Evolutionary conservation across 768 basidiomycete species (phyloP), one percentile per base, ranked within the genome.

Genomic region (Naganishia vishniacii): DNA sequence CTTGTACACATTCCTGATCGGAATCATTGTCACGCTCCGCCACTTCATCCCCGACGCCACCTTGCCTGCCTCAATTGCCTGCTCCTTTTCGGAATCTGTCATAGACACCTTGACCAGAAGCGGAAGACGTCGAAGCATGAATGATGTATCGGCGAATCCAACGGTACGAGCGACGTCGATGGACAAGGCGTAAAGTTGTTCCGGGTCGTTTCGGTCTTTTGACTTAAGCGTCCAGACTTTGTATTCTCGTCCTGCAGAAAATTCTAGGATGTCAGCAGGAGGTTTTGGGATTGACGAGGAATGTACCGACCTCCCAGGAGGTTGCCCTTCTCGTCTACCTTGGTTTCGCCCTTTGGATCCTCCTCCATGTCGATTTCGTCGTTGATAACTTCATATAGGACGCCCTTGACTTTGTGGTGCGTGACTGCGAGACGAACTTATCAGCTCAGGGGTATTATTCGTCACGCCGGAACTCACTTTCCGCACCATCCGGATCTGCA

Each of bases 161-260:
- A 91, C 93, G 9, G 90, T 89, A 28, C 94, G 85, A 0, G 95
- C 95, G 3, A 92, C 94, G 72, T 99, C 95, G 64, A 99, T 98
- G 23, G 94, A 92, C 44, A 98, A 88, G 84, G 95, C 89, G 79
- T 95, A 99, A 65, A 84, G 81, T 47, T 87, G 83, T 28, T 88
- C 83, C 9, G 91, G 86, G 71, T 97, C 86, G 23, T 69, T 56
- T 20, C 94, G 84, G 62, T 84, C 85, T 0, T 90, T 88, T 5
- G 92, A 84, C n/a, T 83, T 78, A 75, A 99, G 98, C 1, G 93
- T 95, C 29, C 84, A 79, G 1, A 91, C 86, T 77, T 93, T 94
- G 82, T 91, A 95, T 61, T 83, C 81, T 41, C 94, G 85, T 56
- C 87, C 93, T 95, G 69, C 18, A 37, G 44, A 48, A 59, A 46